These are phyloP conservation scores for Dendrobium nobile DNA, from an alignment of 106 monocot species.

Conservation along the genomic window DNA sequence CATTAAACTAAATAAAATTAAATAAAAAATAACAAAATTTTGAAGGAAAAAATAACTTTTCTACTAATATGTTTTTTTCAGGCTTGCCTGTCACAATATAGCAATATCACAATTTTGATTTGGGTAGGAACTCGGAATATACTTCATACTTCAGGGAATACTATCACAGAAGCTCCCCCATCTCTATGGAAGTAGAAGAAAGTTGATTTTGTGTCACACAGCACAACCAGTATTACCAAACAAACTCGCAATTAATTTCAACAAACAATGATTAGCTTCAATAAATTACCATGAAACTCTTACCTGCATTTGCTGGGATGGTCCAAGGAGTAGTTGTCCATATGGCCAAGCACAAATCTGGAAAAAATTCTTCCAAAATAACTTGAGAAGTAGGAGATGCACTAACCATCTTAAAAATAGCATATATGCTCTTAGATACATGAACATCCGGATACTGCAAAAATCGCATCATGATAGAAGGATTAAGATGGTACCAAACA, in stretches of 20 bases:
- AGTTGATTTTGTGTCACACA: not conserved
- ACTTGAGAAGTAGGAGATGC: constrained; percentile 34
- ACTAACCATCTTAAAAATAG: constrained; percentile 59
- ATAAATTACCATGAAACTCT: constrained; percentile 9
- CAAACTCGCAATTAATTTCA: not conserved
- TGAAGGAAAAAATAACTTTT: not conserved
- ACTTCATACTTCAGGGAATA: too few species aligned
- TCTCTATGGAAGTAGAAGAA: too few species aligned
- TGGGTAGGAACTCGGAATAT: not conserved
- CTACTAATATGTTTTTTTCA: not conserved
- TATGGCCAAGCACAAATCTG: constrained; percentile 74
- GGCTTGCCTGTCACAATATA: not conserved
- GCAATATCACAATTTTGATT: not conserved
- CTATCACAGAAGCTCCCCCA: too few species aligned
- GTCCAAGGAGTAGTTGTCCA: constrained; percentile 99
- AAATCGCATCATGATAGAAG: not conserved
- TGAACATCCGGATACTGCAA: constrained; percentile 93
- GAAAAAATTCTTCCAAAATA: constrained; percentile 58
- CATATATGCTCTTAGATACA: constrained; percentile 84
- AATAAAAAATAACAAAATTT: not conserved
- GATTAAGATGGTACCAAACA: not conserved
- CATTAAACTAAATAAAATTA: not conserved
- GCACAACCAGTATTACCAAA: not conserved
- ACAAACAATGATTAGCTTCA: not conserved
- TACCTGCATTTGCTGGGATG: constrained; percentile 98